A percentile compares a stretch with the other conserved stretches of the same genome.
These are phyloP conservation scores for Gelatoporia subvermispora DNA, from an alignment of 768 basidiomycete species.

Conservation along the genomic window DNA sequence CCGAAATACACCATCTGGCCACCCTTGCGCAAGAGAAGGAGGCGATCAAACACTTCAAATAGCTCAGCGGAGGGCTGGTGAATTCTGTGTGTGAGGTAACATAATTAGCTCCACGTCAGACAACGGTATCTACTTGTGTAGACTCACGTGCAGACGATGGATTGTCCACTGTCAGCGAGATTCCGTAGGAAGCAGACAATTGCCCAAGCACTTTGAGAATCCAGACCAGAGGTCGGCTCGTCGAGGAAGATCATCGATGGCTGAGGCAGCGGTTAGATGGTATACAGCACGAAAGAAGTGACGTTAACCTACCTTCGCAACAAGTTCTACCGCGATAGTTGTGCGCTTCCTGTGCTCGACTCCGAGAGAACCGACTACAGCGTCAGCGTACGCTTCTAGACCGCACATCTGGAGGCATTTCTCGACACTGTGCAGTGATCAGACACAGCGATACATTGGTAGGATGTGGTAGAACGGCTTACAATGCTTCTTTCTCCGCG, in stretches of 20 bases:
- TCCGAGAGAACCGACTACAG: slow-evolving; percentile 60
- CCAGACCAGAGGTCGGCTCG: slow-evolving; percentile 83
- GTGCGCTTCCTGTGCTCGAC: slow-evolving; percentile 76
- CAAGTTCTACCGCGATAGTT: slow-evolving; percentile 84
- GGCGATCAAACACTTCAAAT: slow-evolving; percentile 78
- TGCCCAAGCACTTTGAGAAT: slow-evolving; percentile 84
- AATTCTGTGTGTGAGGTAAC: slow-evolving; percentile 16
- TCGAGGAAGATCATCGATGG: slow-evolving; percentile 80
- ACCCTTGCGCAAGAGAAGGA: slow-evolving; percentile 73
- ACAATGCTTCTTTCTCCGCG: slow-evolving; percentile 78
- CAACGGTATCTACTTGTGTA: background rate
- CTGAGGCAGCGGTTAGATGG: slow-evolving; percentile 26
- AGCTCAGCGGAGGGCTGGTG: slow-evolving; percentile 78
- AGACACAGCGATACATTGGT: background rate
- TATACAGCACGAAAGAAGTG: no score
- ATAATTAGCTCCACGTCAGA: no score
- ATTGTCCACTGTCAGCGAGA: slow-evolving; percentile 77
- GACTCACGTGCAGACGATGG: slow-evolving; percentile 74
- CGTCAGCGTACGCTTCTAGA: slow-evolving; percentile 59
- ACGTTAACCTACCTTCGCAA: slow-evolving; percentile 49
- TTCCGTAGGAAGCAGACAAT: slow-evolving; percentile 71
- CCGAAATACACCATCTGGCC: slow-evolving; percentile 67
- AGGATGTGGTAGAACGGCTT: slow-evolving; percentile 22
- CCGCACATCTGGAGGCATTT: slow-evolving; percentile 59
- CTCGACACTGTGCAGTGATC: slow-evolving; percentile 35